Conservation (phyloP, 2,329 filamentous ascomycete species). For the Neurospora sp. region DNA sequence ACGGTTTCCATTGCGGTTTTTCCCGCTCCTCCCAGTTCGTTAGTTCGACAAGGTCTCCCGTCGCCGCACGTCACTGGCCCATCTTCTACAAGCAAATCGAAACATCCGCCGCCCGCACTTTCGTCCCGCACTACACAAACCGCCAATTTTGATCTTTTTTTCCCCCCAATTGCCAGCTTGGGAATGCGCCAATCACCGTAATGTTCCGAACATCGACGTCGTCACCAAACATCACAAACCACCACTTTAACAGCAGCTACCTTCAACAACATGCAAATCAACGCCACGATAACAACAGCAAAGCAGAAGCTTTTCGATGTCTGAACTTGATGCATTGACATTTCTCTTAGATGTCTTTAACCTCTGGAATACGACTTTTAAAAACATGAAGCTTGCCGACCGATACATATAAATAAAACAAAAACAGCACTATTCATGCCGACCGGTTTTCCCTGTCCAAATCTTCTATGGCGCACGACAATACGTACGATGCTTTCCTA, state of each 20-base stretch:
- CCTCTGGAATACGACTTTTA: not conserved
- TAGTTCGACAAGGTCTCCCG: not conserved
- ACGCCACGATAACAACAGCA: not conserved
- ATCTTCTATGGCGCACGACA: not conserved
- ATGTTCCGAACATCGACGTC: not conserved
- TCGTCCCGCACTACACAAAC: not conserved
- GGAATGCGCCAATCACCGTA: not conserved
- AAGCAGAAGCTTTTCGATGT: not conserved
- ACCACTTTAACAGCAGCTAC: not conserved
- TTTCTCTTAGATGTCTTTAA: not conserved
- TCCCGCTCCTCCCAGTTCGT: not conserved
- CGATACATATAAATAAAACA: not conserved
- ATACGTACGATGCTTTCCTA: not conserved
- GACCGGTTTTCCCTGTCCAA: not conserved
- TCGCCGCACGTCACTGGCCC: not conserved
- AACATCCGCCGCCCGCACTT: not conserved
- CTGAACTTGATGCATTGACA: not conserved
- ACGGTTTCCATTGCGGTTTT: not conserved
- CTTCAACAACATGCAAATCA: not conserved
- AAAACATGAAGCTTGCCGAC: not conserved
- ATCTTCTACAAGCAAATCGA: not conserved
- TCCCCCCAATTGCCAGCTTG: not conserved
- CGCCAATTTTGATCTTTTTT: not conserved
- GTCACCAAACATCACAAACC: not conserved
- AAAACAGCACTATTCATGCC: not conserved